Percentiles rank a stretch among this genome's conserved stretches.
phyloP scores from a whole-genome alignment of 2,329 filamentous ascomycete species.

The Aspergillus versicolor region DNA sequence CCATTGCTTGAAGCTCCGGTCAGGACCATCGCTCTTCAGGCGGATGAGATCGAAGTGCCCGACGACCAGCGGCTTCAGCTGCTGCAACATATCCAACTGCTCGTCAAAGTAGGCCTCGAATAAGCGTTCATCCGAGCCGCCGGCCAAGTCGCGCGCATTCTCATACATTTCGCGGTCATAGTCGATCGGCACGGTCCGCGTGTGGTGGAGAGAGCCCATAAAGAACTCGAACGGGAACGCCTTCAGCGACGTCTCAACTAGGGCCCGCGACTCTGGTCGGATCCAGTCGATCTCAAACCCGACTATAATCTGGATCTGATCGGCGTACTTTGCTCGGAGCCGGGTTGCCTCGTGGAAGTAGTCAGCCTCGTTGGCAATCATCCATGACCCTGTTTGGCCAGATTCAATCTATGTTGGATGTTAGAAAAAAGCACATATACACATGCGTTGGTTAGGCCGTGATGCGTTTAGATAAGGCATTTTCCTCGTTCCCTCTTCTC shows the following conservation, averaged over 20 bases:
- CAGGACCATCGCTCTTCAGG: slow-evolving; percentile 70
- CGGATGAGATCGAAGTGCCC: slow-evolving; percentile 94
- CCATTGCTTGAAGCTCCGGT: slow-evolving; percentile 59
- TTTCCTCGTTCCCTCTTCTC: not conserved
- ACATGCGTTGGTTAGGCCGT: not conserved
- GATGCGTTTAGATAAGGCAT: not conserved
- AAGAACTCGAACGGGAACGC: slow-evolving; percentile 78
- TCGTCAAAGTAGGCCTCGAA: slow-evolving; percentile 85
- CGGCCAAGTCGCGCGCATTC: slow-evolving; percentile 57
- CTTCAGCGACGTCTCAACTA: slow-evolving; percentile 60
- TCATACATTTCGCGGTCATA: slow-evolving; percentile 70
- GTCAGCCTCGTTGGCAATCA: slow-evolving; percentile 53
- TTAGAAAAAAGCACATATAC: not conserved
- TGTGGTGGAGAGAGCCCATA: slow-evolving; percentile 89
- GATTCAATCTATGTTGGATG: slow-evolving; percentile 29
- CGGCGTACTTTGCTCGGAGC: slow-evolving; percentile 68
- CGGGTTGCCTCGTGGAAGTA: slow-evolving; percentile 76
- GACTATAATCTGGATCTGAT: slow-evolving; percentile 74
- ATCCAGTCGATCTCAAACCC: slow-evolving; percentile 96
- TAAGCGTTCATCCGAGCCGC: slow-evolving; percentile 68
- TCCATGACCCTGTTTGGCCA: slow-evolving; percentile 30
- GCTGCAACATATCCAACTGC: slow-evolving; percentile 76
- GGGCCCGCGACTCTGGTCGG: slow-evolving; percentile 61
- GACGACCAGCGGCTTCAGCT: slow-evolving; percentile 72
- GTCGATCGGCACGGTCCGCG: slow-evolving; percentile 83